Base-by-base conservation (phyloP, 2,329 filamentous ascomycete genomes). In the Apiospora saccharicola region DNA sequence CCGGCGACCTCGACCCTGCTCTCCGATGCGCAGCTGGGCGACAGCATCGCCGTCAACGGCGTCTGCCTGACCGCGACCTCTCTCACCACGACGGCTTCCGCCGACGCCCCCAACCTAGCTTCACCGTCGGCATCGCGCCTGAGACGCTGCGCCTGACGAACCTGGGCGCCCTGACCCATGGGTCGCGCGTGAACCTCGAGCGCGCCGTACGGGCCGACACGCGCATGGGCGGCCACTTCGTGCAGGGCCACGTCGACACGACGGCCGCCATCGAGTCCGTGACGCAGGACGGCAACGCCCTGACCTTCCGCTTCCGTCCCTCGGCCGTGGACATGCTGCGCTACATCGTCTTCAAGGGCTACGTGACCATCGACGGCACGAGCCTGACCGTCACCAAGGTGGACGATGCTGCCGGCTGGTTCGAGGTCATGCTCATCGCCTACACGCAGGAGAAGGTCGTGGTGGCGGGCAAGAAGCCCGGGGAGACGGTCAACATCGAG, bases 221-320 rank as follows among this genome's bases (percentile, higher is more conserved):
- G 67, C 94, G 96, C 71, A 98, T 99, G 94, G 96, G 97, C 67
- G 96, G 96, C 0, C 96, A 99, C 85, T 98, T 98, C 79, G 96
- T 98, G 44, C 97, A 99, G 84, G 96, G 96, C 53, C 96, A 99
- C 82, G 96, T 99, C 73, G 97, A 99, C 83, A 96, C 94, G 14
- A 91, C 92, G 51, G 96, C 96, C 0, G 89, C 88, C 61, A 93
- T 99, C 73, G 80, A 92, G 51, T 89, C 89, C 61, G 89, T 93
- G 47, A 91, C 89, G 24, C 91, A 92, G 3, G 96, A 99, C 82
- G 95, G 96, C 72, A 98, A 98, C 83, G 94, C 96, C 8, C 83
- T 97, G 74, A 97, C 94, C 0, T 93, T 98, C 82, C 90, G 96
- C 49, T 91, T 99, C 82, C 86, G 88, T 81, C 95, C 96, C 6